phyloP scores from a whole-genome alignment of 768 basidiomycete genomes.

The Tylopilus plumbeoviolaceoides region DNA sequence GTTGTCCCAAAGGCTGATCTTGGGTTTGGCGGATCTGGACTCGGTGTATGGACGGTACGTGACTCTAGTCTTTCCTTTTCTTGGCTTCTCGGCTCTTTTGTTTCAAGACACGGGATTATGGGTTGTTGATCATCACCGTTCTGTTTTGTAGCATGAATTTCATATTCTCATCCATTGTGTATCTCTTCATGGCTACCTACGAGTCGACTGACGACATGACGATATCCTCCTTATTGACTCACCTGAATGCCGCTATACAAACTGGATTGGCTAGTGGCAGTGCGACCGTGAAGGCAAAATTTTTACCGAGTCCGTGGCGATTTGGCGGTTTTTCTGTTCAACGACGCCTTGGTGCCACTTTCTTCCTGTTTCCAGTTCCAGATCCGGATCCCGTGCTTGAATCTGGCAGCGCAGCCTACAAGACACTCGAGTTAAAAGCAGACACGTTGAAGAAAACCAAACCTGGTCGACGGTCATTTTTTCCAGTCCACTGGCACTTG shows the following conservation, averaged over 20 bases:
- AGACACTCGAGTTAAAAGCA: slow-evolving; percentile 4
- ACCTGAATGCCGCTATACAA: slow-evolving; percentile 58
- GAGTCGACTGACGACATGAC: slow-evolving; percentile 63
- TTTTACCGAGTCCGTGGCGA: too few relatives aligned
- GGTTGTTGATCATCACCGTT: slow-evolving; percentile 8
- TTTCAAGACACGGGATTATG: slow-evolving; percentile 2
- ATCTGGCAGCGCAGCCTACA: neutral
- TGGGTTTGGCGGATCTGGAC: slow-evolving; percentile 55
- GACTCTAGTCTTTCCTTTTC: neutral
- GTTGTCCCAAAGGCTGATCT: slow-evolving; percentile 24
- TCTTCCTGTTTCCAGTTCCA: slow-evolving; percentile 17
- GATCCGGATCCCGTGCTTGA: neutral
- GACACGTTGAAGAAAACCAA: neutral
- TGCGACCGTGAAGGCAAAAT: too few relatives aligned
- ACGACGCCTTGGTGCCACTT: slow-evolving; percentile 20
- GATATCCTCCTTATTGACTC: slow-evolving; percentile 63
- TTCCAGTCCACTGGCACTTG: slow-evolving; percentile 7
- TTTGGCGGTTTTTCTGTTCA: neutral
- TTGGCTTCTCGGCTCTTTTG: neutral
- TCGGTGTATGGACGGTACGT: slow-evolving; percentile 58
- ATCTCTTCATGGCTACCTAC: slow-evolving; percentile 69
- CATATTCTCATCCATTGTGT: slow-evolving; percentile 53
- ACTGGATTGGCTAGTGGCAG: too few relatives aligned
- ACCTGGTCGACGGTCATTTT: slow-evolving; percentile 21
- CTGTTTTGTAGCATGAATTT: slow-evolving; percentile 56